phyloP scores from a whole-genome alignment of 2,329 filamentous ascomycete species.

The Diatrype stigma region DNA sequence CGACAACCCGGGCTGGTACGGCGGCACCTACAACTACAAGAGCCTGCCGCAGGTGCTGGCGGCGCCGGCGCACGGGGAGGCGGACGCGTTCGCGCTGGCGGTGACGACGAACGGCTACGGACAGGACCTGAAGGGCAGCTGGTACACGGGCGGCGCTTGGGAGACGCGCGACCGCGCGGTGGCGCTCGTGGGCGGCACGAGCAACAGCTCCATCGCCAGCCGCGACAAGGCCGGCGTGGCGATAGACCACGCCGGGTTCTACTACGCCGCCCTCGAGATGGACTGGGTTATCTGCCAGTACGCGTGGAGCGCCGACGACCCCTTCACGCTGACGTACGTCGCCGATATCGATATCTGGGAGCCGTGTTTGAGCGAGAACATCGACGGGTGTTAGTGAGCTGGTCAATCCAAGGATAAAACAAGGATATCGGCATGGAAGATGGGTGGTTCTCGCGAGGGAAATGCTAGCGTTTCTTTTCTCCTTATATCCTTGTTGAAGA shows the following conservation, averaged over 20 bases:
- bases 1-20: background rate
- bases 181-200: background rate
- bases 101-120: background rate
- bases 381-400: background rate
- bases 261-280: background rate
- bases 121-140: background rate
- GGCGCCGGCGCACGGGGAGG: background rate
- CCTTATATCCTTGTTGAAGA: too few relatives aligned
- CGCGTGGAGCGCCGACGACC: background rate
- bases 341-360: background rate
- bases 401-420: too few relatives aligned
- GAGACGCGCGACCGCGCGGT: background rate
- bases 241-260: background rate
- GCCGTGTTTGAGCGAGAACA: background rate
- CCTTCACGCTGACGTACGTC: background rate
- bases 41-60: background rate
- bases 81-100: background rate
- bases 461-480: too few relatives aligned
- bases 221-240: background rate
- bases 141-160: background rate
- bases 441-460: too few relatives aligned
- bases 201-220: accelerated
- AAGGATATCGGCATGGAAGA: too few relatives aligned
- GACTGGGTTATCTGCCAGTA: background rate
- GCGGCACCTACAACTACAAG: background rate